Percentiles rank a stretch among this genome's conserved stretches.
These are phyloP conservation scores for Solanum sparsipilum DNA, from an alignment of 257 asterid genomes.

Conservation along the genomic window DNA sequence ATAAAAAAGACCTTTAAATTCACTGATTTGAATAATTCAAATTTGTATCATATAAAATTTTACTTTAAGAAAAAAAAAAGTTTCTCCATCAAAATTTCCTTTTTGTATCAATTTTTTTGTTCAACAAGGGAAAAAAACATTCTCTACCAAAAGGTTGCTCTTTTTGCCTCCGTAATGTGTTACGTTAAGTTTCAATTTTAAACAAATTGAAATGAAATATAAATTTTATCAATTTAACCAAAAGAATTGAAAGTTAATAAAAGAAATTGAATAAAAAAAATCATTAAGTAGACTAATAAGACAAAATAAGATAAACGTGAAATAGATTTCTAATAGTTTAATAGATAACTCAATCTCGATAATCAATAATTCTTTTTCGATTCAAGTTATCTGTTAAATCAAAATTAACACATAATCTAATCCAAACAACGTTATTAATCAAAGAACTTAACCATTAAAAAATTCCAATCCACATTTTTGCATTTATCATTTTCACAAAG, in stretches of 20 bases:
- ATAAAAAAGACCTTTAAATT: background rate
- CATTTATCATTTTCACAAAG: background rate
- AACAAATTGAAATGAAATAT: no score
- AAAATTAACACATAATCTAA: background rate
- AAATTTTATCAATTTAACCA: no score
- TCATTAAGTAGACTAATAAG: background rate
- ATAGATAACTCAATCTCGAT: background rate
- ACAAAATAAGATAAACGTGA: background rate
- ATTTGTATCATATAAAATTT: rapidly evolving
- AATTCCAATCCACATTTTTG: background rate
- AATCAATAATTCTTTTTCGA: background rate
- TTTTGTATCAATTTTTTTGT: background rate
- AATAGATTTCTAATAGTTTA: background rate
- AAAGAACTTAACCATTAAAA: background rate
- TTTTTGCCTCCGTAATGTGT: rapidly evolving
- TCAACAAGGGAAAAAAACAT: background rate
- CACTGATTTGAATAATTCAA: rapidly evolving
- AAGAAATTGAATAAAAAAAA: no score
- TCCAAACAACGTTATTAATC: background rate
- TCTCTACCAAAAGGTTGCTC: background rate
- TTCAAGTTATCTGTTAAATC: background rate
- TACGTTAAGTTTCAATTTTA: no score
- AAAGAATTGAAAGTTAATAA: no score
- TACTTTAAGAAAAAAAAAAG: background rate
- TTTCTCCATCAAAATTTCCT: no score